Percentiles rank a stretch among this genome's conserved stretches.
These are phyloP conservation scores for Hypomyces perniciosus DNA, from an alignment of 2,329 filamentous ascomycete species.

Conservation along the genomic window DNA sequence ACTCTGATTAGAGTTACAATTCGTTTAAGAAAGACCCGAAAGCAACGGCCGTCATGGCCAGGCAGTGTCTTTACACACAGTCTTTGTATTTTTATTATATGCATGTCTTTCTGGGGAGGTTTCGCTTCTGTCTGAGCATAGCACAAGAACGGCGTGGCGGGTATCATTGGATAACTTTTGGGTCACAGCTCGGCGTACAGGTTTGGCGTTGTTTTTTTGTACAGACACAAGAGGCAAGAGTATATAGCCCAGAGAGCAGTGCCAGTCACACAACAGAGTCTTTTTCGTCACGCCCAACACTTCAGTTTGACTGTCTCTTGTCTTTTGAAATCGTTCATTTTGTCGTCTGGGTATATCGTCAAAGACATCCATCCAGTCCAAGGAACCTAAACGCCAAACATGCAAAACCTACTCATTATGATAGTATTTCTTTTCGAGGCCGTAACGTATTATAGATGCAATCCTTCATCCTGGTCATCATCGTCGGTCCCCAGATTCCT, in stretches of 20 bases:
- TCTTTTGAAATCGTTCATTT: not conserved
- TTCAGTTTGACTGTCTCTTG: not conserved
- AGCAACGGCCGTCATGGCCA: not conserved
- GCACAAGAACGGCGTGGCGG: not conserved
- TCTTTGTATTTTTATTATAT: conserved; percentile 4
- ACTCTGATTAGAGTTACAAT: conserved; percentile 25
- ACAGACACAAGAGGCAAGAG: conserved; percentile 7
- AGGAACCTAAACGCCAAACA: conserved; percentile 21
- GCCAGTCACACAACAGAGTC: conserved; percentile 6
- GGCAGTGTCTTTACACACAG: not conserved
- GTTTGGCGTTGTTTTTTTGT: conserved; percentile 8
- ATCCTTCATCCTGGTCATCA: conserved; percentile 46
- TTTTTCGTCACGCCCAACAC: not conserved
- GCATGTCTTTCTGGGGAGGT: conserved; percentile 8
- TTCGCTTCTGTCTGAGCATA: not conserved
- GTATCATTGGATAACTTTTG: conserved; percentile 1
- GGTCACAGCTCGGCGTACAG: conserved; percentile 1
- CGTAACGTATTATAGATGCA: conserved; percentile 48
- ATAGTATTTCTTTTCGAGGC: not conserved
- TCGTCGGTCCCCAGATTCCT: conserved; percentile 35
- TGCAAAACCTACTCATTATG: conserved; percentile 1
- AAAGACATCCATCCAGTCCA: conserved; percentile 1
- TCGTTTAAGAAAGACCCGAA: not conserved
- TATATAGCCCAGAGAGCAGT: conserved; percentile 8
- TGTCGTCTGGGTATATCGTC: conserved; percentile 7